Base-by-base conservation (phyloP, 2,329 filamentous ascomycete species). In the Alternaria gansuensis region DNA sequence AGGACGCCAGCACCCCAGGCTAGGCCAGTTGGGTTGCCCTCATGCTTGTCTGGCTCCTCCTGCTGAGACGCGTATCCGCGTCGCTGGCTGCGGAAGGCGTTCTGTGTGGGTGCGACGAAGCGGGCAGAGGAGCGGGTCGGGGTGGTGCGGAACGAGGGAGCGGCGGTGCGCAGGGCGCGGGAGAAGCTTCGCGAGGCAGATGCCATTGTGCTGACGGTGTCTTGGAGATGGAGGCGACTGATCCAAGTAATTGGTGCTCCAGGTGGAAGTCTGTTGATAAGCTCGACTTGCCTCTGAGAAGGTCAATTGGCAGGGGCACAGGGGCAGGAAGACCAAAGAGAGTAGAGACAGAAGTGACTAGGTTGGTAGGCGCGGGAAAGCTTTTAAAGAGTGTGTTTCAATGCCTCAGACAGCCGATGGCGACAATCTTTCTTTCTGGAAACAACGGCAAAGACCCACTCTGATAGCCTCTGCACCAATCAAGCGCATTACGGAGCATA, bases 51-150 rank as follows among this genome's bases (percentile, higher is more conserved):
- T 21, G 63, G 46, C 4, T 51, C 89, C 88, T 66, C 59, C 41
- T 73, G 90, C 90, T 64, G 64, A 2, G 73, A 70, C 43, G 93
- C 89, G 82, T 96, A 96, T 79, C 88, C 88, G 68, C 92, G 91
- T 67, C 92, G 91, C 72, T 89, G 84, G 75, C 88, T 87, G 78
- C 90, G 90, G 83, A 93, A 88, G 68, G 87, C 84, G 71, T 90
- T 86, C 68, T 89, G 86, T 54, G 66, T 59, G 85, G 84, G 83
- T 44, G 84, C 82, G 66, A 82, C 80, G 76, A 91, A 84, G 65
- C 86, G 82, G 33, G 75, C 75, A 39, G 61, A 59, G 72, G 82
- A 85, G 71, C 85, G 87, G 43, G 85, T 80, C 52, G 83, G 78
- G 69, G 85, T 82, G 73, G 86, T 86, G 74, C 89, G 81, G 57